Percentiles rank a stretch among this genome's conserved stretches.
phyloP scores from a whole-genome alignment of 2,329 filamentous ascomycete species.

The Botrytis galanthina region DNA sequence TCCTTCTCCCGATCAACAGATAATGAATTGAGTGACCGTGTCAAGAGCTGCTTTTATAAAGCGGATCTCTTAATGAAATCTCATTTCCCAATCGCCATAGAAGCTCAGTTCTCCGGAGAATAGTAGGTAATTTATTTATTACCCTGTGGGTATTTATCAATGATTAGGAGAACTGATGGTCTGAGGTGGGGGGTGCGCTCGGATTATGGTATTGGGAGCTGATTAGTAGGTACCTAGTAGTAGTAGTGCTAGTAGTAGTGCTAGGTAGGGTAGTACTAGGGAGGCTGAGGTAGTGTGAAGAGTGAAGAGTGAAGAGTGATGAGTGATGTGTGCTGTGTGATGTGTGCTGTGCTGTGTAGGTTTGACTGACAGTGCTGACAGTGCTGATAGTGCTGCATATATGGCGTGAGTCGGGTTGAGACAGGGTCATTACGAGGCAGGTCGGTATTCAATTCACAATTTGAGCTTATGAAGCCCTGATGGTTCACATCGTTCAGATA shows the following conservation, averaged over 20 bases:
- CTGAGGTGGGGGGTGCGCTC: neutral
- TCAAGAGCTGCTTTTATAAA: constrained; percentile 11
- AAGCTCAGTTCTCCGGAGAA: neutral
- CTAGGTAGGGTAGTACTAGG: too few species aligned
- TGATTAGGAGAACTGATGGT: neutral
- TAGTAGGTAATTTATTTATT: neutral
- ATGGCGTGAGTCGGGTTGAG: neutral
- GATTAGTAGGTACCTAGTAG: neutral
- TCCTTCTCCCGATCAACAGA: neutral
- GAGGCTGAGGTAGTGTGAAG: too few species aligned
- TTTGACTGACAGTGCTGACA: neutral
- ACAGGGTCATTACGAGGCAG: neutral
- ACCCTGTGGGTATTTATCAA: neutral
- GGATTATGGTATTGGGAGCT: neutral
- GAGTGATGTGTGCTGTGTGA: too few species aligned
- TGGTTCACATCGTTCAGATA: neutral
- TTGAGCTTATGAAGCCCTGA: neutral
- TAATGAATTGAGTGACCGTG: constrained; percentile 19
- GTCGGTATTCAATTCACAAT: neutral
- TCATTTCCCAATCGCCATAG: constrained; percentile 12
- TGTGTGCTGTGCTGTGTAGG: neutral
- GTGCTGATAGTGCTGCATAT: neutral
- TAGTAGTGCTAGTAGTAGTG: too few species aligned
- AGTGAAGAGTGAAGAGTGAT: too few species aligned
- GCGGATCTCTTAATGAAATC: constrained; percentile 5